Conservation (phyloP, 2,329 filamentous ascomycete species). For the Daldinia sp. region DNA sequence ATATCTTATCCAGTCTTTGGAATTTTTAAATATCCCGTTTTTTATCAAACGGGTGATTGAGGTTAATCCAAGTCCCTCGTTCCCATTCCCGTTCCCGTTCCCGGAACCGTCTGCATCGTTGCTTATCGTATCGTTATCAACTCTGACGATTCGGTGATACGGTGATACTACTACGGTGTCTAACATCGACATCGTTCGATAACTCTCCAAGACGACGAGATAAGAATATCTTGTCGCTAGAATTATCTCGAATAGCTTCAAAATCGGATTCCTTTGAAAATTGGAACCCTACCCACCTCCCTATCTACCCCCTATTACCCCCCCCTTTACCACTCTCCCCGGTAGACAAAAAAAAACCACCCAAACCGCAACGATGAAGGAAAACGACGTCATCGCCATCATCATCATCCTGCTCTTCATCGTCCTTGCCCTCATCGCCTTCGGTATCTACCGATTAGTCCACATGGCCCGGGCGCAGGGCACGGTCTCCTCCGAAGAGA, state of each 20-base stretch:
- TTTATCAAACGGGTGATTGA: background rate
- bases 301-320: conserved; percentile 2
- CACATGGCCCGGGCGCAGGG: conserved; percentile 55
- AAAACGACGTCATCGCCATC: conserved; percentile 73
- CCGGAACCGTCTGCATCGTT: background rate
- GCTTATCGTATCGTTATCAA: conserved; percentile 3
- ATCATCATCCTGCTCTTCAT: conserved; percentile 74
- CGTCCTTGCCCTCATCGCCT: conserved; percentile 66
- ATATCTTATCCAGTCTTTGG: background rate
- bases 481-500: conserved; percentile 41
- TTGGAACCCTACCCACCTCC: background rate
- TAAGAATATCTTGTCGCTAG: background rate
- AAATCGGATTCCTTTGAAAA: background rate
- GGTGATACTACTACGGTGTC: no score
- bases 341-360: no score
- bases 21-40: no score
- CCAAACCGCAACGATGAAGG: conserved; percentile 61
- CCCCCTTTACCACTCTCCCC: background rate
- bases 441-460: conserved; percentile 70
- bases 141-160: no score
- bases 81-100: background rate
- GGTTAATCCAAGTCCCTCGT: no score
- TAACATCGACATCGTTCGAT: background rate
- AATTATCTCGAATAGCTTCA: background rate
- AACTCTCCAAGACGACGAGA: background rate